Base-by-base conservation (phyloP, 805 yeast genomes). In the Yamadazyma akitaensis region DNA sequence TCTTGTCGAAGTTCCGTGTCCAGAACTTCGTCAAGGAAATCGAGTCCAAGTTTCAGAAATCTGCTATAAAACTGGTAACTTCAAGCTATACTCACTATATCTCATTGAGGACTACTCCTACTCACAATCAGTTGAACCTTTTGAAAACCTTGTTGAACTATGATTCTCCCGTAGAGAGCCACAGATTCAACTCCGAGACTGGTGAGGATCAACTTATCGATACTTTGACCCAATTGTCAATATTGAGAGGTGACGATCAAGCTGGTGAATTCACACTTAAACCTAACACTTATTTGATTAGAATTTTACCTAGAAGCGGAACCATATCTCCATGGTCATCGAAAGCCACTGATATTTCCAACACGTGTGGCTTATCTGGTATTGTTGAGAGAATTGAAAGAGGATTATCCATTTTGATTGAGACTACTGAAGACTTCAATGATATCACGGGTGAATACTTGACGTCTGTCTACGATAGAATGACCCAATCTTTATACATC, bases 261-360 rank as follows among this genome's bases (percentile, higher is more conserved):
- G 45, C 25, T 2, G 39, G 25, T 11, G 2, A 37, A 7, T 37
- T 44, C 28, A 35, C 38, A 11, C 24, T 28, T 10, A 28, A 18
- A 8, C 26, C 42, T 3, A 42, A 46, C 26, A 46, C 19, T 5
- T 77, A 80, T 51, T 69, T 90, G 53, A 68, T 92, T 40, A 78
- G 96, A 63, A 76, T 94, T 43, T 75, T 90, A 43, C 99, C 99
- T 37, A 81, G 98, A 65, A 73, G 90, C 7, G 99, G 99, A 51
- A 94, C 99, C 11, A 92, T 94, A 54, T 91, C 98, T 21, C 98
- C 99, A 30, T 94, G 99, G 99, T 88, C 97, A 9, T 91, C 98
- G 12, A 94, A 94, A 70, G 99, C 99, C 24, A 91, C 99, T 35
- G 92, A 94, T 68, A 94, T 94, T 55, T 79, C 91, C 43, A 80